A percentile compares a stretch with the other conserved stretches of the same genome.
phyloP scores from a whole-genome alignment of 495 filamentous ascomycete species.

The Penicillium chermesinum region DNA sequence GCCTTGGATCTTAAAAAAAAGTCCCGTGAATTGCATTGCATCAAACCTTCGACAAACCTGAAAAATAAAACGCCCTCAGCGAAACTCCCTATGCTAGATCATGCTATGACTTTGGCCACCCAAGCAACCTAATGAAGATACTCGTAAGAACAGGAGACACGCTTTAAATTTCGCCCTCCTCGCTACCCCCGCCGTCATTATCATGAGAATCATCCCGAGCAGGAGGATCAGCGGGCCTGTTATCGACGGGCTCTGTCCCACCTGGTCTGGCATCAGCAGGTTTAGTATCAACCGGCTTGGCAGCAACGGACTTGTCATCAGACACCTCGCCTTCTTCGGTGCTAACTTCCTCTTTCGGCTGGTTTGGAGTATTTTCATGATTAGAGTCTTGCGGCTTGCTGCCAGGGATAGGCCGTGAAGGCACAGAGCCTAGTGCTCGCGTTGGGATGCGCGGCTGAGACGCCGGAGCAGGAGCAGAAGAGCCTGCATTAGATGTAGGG shows the following conservation, averaged over 20 bases:
- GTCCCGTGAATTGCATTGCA: background rate
- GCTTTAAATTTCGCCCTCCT: slow-evolving; percentile 41
- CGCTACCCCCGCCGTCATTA: slow-evolving; percentile 37
- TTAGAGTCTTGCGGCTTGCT: background rate
- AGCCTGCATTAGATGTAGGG: slow-evolving; percentile 8
- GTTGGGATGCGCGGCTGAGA: slow-evolving; percentile 19
- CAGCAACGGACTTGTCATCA: slow-evolving; percentile 3
- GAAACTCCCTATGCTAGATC: background rate
- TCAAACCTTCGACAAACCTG: background rate
- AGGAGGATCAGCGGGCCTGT: too few relatives aligned
- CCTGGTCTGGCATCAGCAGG: too few relatives aligned
- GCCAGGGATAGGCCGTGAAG: background rate
- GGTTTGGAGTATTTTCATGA: background rate
- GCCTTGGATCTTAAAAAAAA: background rate
- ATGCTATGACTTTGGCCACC: background rate
- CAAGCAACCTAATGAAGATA: background rate
- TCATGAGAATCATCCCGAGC: background rate
- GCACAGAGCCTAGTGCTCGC: slow-evolving; percentile 8
- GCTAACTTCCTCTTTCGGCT: slow-evolving; percentile 9
- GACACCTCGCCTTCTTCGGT: slow-evolving; percentile 23
- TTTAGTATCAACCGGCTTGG: too few relatives aligned
- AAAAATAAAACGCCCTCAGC: background rate
- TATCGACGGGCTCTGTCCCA: too few relatives aligned
- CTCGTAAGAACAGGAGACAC: background rate
- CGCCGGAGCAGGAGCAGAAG: background rate